Base-by-base conservation (phyloP, 78 protist genomes). In the Dictyostelium intermedium region DNA sequence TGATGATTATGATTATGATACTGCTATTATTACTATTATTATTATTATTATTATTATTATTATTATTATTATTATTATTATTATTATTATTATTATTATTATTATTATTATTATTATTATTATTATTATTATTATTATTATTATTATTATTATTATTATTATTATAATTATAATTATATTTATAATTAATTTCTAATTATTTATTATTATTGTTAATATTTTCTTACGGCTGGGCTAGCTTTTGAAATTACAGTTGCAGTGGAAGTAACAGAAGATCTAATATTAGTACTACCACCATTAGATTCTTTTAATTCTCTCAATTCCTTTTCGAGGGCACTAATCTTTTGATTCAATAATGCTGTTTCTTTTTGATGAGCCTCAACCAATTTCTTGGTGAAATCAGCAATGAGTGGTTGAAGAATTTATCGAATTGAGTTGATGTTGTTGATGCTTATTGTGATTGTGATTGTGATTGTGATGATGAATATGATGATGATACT, bases 301-400 rank as follows among this genome's bases (percentile, higher is more conserved):
- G 82, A 50, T 30, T 87, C 92, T 27, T 77, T 74, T 45, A 87
- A 45, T 77, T 87, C 92, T 78, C 63, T 87, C 2, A 85, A 32
- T 85, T 85, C 91, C 32, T 74, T 85, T 74, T 85, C 91, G 18
- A 85, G 79, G 27, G 69, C 60, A 25, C 85, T 81, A 47, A 53
- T 89, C 72, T 69, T 89, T 80, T 78, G 86, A 50, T 89, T 69
- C 20, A 89, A 66, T 35, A 53, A 79, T n/a, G 35, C 34, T 9
- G 93, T 89, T 80, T 89, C 93, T 45, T 89, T 78, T 89, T 89
- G 93, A 20, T 89, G 93, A 32, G 93, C 73, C 27, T 80, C 93
- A 80, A 89, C 93, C 25, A 89, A 37, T 89, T 89, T 69, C 35
- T 89, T 89, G 14, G 86, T 80, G 35, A 89, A 63, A 18, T 89